Evolutionary conservation across 2,329 filamentous ascomycete species (phyloP).

Genomic region (Exophiala dermatitidis): DNA sequence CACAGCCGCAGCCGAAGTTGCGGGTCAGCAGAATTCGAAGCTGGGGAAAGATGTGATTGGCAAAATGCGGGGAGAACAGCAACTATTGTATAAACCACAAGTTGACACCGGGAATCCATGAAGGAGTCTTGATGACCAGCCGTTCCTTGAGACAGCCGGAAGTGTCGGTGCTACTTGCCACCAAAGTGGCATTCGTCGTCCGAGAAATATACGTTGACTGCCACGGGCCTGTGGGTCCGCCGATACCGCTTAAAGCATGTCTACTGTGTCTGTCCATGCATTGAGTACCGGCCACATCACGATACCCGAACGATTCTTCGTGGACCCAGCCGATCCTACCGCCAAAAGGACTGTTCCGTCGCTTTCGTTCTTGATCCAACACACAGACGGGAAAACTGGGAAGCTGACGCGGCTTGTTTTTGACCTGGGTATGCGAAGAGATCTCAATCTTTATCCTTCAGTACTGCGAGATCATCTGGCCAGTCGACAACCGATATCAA

Average conservation of each 20-base stretch:
- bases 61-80: too few species aligned
- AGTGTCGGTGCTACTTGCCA: too few species aligned
- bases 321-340: conserved; percentile 25
- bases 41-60: too few species aligned
- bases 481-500: conserved; percentile 26
- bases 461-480: conserved; percentile 26
- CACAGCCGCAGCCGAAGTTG: too few species aligned
- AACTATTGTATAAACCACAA: too few species aligned
- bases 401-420: conserved; percentile 28
- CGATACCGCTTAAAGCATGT: conserved; percentile 7
- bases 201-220: too few species aligned
- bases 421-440: conserved; percentile 31
- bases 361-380: conserved; percentile 31
- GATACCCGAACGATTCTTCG: conserved; percentile 29
- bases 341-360: conserved; percentile 29
- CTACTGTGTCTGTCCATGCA: conserved; percentile 34
- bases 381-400: conserved; percentile 13
- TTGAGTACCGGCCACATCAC: conserved; percentile 30
- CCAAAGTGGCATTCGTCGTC: too few species aligned
- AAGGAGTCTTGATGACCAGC: too few species aligned
- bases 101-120: too few species aligned
- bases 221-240: background rate
- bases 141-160: too few species aligned
- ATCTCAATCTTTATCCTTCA: conserved; percentile 24
- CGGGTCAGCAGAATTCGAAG: too few species aligned